A percentile compares a stretch with the other conserved stretches of the same genome.
Evolutionary conservation across 495 filamentous ascomycete genomes (phyloP).

Genomic region (Trichocladium antarcticum): DNA sequence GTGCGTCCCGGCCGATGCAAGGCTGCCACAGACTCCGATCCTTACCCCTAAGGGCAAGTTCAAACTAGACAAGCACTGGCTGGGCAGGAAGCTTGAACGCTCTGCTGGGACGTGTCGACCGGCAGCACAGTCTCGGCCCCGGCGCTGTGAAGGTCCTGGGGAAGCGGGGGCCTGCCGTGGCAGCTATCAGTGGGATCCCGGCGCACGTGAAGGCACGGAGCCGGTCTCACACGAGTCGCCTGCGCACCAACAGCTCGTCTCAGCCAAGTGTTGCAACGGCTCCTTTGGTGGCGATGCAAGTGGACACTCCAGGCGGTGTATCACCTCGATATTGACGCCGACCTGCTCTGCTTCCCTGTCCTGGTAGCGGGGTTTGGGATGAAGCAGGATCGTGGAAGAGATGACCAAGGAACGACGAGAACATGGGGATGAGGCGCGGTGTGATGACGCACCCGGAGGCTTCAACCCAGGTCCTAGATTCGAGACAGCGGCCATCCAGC

Average conservation of each 20-base stretch:
- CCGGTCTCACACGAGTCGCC: not conserved
- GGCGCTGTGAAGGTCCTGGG: slow-evolving; percentile 3
- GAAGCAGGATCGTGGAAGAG: not conserved
- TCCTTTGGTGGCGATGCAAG: not conserved
- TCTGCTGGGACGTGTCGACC: slow-evolving; percentile 3
- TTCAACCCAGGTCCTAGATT: too few species aligned
- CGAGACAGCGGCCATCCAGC: not conserved
- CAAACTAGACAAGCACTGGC: slow-evolving; percentile 7
- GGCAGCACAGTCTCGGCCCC: slow-evolving; percentile 1
- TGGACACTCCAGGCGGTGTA: not conserved
- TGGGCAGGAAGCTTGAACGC: slow-evolving; percentile 3
- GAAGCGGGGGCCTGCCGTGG: not conserved
- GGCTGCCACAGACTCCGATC: slow-evolving; percentile 13
- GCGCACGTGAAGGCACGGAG: slow-evolving; percentile 5
- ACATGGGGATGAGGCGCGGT: not conserved
- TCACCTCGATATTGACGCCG: not conserved
- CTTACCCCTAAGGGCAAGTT: slow-evolving; percentile 14
- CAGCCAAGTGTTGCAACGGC: not conserved
- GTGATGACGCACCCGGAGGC: slow-evolving; percentile 1
- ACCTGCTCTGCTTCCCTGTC: not conserved
- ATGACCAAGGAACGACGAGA: not conserved
- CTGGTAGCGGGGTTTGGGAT: too few species aligned
- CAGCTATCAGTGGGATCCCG: not conserved
- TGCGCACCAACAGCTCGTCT: slow-evolving; percentile 1
- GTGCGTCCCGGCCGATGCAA: slow-evolving; percentile 1